Evolutionary conservation across 345 rosid species (phyloP).

Genomic region (Eucalyptus curtisii): DNA sequence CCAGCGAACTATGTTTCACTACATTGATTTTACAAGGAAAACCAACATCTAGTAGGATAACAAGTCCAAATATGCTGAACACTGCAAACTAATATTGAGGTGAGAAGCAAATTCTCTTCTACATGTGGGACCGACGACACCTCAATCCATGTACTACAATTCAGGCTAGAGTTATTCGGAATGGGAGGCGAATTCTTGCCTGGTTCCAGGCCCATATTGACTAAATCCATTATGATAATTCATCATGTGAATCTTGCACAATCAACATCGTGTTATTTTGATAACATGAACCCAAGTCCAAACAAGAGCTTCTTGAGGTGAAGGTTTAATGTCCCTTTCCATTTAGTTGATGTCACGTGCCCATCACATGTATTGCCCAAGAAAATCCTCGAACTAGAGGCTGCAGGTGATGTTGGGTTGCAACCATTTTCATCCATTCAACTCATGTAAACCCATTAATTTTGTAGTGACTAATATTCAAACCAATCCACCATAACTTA

Average conservation of each 20-base stretch:
- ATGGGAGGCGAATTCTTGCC: background rate
- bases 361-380: too few species aligned
- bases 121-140: accelerated
- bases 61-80: background rate
- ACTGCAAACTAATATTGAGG: background rate
- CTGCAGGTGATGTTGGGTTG: too few species aligned
- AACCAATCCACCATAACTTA: too few species aligned
- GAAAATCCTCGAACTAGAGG: too few species aligned
- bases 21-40: background rate
- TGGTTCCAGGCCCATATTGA: background rate
- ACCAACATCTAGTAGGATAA: background rate
- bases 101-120: background rate
- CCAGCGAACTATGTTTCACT: background rate
- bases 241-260: background rate
- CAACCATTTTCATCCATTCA: too few species aligned
- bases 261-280: too few species aligned
- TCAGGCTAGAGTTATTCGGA: background rate
- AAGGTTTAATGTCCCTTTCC: background rate
- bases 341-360: too few species aligned
- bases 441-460: too few species aligned
- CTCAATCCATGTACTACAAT: background rate
- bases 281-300: background rate
- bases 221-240: background rate
- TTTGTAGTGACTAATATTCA: too few species aligned
- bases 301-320: background rate